Percentiles rank a stretch among this genome's conserved stretches.
These are phyloP conservation scores for Jacaranda mimosifolia DNA, from an alignment of 257 asterid species.

Conservation along the genomic window DNA sequence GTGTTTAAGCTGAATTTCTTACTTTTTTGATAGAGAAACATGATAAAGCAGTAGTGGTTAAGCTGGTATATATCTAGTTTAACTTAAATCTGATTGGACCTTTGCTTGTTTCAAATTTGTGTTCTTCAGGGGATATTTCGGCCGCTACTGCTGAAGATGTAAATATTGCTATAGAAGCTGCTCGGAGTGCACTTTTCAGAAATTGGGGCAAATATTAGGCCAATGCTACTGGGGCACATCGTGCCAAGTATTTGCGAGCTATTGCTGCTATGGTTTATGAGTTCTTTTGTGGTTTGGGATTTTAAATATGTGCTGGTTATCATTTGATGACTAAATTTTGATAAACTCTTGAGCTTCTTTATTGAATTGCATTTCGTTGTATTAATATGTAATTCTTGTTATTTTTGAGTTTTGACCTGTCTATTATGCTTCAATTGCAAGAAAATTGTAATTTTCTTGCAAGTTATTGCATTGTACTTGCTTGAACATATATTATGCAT, in stretches of 20 bases:
- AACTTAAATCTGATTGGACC: background rate
- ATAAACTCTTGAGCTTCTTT: constrained; percentile 7
- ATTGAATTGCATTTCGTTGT: background rate
- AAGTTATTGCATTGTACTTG: background rate
- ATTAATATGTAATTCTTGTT: too few relatives aligned
- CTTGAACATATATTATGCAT: background rate
- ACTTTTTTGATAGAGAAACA: background rate
- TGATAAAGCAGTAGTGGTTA: background rate
- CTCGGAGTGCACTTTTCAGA: constrained; percentile 60
- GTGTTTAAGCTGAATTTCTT: background rate
- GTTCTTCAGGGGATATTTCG: constrained; percentile 70
- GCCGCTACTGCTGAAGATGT: constrained; percentile 86
- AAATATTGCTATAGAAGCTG: constrained; percentile 62
- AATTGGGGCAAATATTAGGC: constrained; percentile 56
- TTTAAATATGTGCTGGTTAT: background rate
- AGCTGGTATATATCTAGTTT: too few relatives aligned
- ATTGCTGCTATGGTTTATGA: constrained; percentile 44
- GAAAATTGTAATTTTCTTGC: background rate
- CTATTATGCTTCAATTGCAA: background rate
- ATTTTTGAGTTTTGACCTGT: too few relatives aligned
- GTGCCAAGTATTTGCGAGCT: constrained; percentile 46
- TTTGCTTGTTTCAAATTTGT: constrained; percentile 24
- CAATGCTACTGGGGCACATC: constrained; percentile 42
- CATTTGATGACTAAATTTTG: background rate
- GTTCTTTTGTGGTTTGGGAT: background rate